Evolutionary conservation across 768 basidiomycete species (phyloP), one percentile per base, ranked within the genome.

Genomic region (Hypsizygus marmoreus): DNA sequence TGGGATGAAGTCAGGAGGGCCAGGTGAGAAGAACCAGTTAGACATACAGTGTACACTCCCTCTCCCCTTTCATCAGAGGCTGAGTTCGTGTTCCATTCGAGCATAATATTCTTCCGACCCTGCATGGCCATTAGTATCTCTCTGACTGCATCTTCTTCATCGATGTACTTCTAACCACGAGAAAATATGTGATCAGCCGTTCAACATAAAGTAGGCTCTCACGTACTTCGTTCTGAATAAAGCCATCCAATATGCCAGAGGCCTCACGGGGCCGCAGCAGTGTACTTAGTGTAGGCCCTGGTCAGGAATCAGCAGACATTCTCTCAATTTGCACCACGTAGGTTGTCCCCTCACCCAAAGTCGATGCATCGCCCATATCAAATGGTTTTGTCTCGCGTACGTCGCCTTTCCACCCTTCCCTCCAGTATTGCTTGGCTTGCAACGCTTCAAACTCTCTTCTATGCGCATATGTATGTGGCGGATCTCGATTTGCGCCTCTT

Each of bases 41-140:
- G 16, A 19, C 62, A 49, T 40, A 72, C 76, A 29, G 38, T 57
- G 40, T 65, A 75, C 16, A 35, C 40, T 4, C 46, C 46, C 25
- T 42, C 41, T 0, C 29, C 14, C 14, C 14, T 32, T 2, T 51
- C 46, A 14, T 59, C 62, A 23, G 69, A 4, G 22, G 4, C 30
- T 23, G 31, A 22, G 3, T n/a, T n/a, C n/a, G 29, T 57, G 25
- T 62, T 55, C 67, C 71, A 70, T 10, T 54, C 45, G 6, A 88
- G 63, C 54, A 88, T 63, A 29, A 84, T 66, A 51, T 84, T 89
- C 37, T 71, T 75, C 42, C 76, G 74, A 0, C 91, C 90, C 72
- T 91, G 88, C 4, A 91, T 66, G 23, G 79, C 79, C 62, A 89
- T 85, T 10, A 91, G 69, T 2, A 90, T 70, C 55, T 93, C 91